phyloP scores from a whole-genome alignment of 352 stramenopile genomes.

The Phytophthora brassicae region DNA sequence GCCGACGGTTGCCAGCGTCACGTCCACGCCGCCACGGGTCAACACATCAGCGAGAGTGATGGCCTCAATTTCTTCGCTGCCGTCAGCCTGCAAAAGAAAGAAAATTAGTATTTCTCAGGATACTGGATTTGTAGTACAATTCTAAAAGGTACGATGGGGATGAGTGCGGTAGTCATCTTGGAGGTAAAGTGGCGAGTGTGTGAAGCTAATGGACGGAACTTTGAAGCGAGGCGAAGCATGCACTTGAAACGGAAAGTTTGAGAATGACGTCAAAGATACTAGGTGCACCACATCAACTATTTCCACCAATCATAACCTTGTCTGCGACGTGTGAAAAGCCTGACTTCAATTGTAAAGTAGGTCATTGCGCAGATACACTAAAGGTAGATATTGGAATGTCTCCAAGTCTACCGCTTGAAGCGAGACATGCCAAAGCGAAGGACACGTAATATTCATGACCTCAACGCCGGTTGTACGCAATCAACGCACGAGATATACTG shows the following conservation, averaged over 20 bases:
- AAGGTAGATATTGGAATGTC: conserved; percentile 43
- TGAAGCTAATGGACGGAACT: conserved; percentile 2
- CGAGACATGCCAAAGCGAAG: conserved; percentile 35
- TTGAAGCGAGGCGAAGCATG: conserved; percentile 16
- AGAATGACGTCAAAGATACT: conserved; percentile 19
- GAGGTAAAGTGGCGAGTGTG: conserved; percentile 10
- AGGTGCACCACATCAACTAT: background rate
- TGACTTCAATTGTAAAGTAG: too few relatives aligned
- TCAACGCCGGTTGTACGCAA: conserved; percentile 40
- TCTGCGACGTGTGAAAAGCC: conserved; percentile 14
- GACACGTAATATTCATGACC: conserved; percentile 50
- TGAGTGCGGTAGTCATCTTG: conserved; percentile 34
- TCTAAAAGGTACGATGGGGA: conserved; percentile 38
- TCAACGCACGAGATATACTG: conserved; percentile 26
- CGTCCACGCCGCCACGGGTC: conserved; percentile 61
- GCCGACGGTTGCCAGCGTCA: conserved; percentile 68
- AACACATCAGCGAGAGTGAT: conserved; percentile 76
- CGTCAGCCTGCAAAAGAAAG: conserved; percentile 51
- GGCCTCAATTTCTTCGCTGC: conserved; percentile 83
- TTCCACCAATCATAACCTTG: conserved; percentile 3
- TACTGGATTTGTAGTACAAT: background rate
- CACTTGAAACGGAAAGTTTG: background rate
- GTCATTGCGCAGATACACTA: too few relatives aligned
- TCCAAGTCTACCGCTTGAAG: conserved; percentile 40
- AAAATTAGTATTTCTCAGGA: background rate